phyloP scores from a whole-genome alignment of 2,329 filamentous ascomycete species.

The Cryphonectria parasitica region DNA sequence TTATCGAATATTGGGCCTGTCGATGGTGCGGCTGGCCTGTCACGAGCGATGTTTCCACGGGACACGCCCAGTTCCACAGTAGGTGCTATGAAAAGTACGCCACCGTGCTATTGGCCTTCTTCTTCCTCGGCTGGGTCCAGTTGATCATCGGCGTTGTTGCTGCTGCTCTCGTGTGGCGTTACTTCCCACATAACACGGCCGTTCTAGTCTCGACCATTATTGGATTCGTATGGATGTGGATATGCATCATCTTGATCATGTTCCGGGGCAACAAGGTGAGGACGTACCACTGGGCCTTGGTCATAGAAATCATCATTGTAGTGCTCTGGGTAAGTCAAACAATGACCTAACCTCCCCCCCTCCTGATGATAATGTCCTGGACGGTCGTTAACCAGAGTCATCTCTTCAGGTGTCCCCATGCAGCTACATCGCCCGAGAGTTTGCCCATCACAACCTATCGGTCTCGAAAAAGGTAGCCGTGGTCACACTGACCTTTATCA shows the following conservation, averaged over 20 bases:
- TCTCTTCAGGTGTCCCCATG: constrained; percentile 34
- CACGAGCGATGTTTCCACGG: constrained; percentile 36
- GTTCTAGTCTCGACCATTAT: constrained; percentile 43
- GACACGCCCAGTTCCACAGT: constrained; percentile 46
- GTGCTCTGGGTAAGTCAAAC: constrained; percentile 36
- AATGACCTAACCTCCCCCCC: constrained; percentile 18
- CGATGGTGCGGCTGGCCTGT: constrained; percentile 51
- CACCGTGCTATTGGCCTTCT: constrained; percentile 42
- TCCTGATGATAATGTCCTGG: constrained; percentile 23
- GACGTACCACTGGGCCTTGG: constrained; percentile 45
- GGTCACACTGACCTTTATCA: constrained; percentile 27
- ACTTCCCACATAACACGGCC: constrained; percentile 36
- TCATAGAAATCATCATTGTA: constrained; percentile 43
- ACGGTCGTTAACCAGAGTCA: constrained; percentile 29
- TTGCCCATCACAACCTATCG: constrained; percentile 6
- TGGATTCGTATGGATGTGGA: constrained; percentile 44
- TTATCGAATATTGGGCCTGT: constrained; percentile 43
- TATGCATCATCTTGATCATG: constrained; percentile 41
- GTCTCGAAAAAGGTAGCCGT: not conserved
- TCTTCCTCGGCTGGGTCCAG: constrained; percentile 45
- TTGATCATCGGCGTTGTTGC: constrained; percentile 40
- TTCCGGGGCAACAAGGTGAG: constrained; percentile 41
- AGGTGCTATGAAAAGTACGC: constrained; percentile 46
- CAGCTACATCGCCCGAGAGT: constrained; percentile 32
- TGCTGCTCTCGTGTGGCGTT: constrained; percentile 41